These are phyloP conservation scores for Magnolia sinica DNA, from an alignment of 164 flowering plant genomes.

Conservation along the genomic window DNA sequence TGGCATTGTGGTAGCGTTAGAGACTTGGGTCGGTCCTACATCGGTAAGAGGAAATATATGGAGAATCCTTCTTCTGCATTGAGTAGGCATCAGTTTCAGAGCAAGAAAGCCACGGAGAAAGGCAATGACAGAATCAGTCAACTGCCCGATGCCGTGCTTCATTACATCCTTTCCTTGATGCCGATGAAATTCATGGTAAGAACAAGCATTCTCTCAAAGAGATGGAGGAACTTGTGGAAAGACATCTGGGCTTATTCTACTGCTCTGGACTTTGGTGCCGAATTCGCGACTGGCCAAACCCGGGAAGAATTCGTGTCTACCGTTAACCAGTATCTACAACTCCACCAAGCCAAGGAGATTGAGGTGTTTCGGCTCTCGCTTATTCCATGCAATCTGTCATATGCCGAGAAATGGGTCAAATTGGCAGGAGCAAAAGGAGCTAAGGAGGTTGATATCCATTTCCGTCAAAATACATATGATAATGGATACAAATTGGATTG, in stretches of 20 bases:
- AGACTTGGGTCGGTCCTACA: too few relatives aligned
- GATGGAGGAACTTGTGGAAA: slow-evolving; percentile 14
- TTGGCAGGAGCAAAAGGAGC: neutral
- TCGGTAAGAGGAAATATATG: too few relatives aligned
- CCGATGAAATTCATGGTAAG: neutral
- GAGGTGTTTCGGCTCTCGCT: neutral
- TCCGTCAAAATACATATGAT: neutral
- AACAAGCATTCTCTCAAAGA: slow-evolving; percentile 11
- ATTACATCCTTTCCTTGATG: neutral
- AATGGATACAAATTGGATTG: too few relatives aligned
- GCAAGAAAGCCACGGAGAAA: too few relatives aligned
- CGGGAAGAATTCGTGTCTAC: neutral
- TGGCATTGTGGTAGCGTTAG: too few relatives aligned
- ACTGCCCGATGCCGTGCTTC: neutral
- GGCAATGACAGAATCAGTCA: slow-evolving; percentile 4
- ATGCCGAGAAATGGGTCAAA: slow-evolving; percentile 2
- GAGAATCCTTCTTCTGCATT: too few relatives aligned
- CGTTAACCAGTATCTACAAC: slow-evolving; percentile 1
- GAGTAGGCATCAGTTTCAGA: too few relatives aligned
- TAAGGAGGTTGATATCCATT: neutral
- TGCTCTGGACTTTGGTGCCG: slow-evolving; percentile 1
- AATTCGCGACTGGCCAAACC: slow-evolving; percentile 2
- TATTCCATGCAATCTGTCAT: neutral
- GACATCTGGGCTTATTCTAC: neutral
- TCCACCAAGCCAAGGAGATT: neutral